These are phyloP conservation scores for Penicillium sp. DNA, from an alignment of 2,329 filamentous ascomycete genomes.

Conservation along the genomic window DNA sequence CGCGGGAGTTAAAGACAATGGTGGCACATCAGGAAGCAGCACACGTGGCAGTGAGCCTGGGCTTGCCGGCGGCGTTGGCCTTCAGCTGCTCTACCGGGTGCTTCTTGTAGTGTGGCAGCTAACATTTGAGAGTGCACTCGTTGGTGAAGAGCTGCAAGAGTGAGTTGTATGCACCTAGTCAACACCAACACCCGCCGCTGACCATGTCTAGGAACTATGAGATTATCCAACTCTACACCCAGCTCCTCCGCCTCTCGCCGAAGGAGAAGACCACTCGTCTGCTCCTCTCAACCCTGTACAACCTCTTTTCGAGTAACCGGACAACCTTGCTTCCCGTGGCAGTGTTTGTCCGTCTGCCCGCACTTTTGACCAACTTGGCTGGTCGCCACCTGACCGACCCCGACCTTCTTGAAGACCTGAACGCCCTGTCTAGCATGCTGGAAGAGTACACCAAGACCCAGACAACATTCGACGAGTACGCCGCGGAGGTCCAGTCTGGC, in stretches of 20 bases:
- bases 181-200: slow-evolving; percentile 14
- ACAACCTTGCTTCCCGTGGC: slow-evolving; percentile 73
- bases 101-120: slow-evolving; percentile 94
- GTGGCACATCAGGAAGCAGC: slow-evolving; percentile 59
- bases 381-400: slow-evolving; percentile 51
- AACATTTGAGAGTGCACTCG: slow-evolving; percentile 74
- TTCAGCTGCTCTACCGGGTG: slow-evolving; percentile 92
- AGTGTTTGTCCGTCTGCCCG: slow-evolving; percentile 76
- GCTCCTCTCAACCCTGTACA: slow-evolving; percentile 82
- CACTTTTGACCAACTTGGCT: slow-evolving; percentile 58
- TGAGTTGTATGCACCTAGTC: slow-evolving; percentile 16
- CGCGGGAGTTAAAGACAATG: slow-evolving; percentile 69
- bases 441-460: slow-evolving; percentile 78
- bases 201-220: slow-evolving; percentile 72
- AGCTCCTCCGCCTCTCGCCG: slow-evolving; percentile 84
- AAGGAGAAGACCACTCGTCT: slow-evolving; percentile 98
- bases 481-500: slow-evolving; percentile 79
- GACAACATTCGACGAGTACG: slow-evolving; percentile 67
- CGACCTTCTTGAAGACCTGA: slow-evolving; percentile 51
- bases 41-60: slow-evolving; percentile 64
- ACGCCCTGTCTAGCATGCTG: slow-evolving; percentile 61
- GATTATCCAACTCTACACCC: slow-evolving; percentile 85
- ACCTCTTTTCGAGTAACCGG: slow-evolving; percentile 74
- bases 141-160: slow-evolving; percentile 74
- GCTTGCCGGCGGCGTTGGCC: slow-evolving; percentile 72